Conservation (phyloP, 208 protist species). For the Trypanosomatidae sp. region DNA sequence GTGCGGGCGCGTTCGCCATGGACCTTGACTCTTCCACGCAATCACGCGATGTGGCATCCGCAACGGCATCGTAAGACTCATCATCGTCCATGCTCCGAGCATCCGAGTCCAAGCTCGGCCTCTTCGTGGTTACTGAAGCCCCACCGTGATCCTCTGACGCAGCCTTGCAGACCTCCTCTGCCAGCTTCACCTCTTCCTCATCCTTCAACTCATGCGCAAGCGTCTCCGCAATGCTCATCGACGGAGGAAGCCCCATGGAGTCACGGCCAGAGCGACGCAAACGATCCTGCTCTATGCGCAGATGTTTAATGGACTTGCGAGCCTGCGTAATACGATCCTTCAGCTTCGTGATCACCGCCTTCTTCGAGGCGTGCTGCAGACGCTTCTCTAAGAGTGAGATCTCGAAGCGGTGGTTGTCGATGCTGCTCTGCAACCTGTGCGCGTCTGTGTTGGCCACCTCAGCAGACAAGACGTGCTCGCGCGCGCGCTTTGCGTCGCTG, state of each 20-base stretch:
- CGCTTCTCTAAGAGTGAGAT: constrained; percentile 82
- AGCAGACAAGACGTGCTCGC: constrained; percentile 33
- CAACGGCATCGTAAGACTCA: constrained; percentile 2
- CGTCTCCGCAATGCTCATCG: constrained; percentile 79
- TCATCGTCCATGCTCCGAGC: not conserved
- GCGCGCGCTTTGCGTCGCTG: constrained; percentile 53
- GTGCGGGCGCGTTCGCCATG: not conserved
- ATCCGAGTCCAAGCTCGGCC: constrained; percentile 7
- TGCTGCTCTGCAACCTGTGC: constrained; percentile 58
- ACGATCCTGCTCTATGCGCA: constrained; percentile 87
- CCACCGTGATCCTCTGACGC: constrained; percentile 15
- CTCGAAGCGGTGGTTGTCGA: constrained; percentile 77
- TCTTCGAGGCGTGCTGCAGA: constrained; percentile 72
- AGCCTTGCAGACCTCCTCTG: constrained; percentile 20
- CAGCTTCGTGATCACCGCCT: constrained; percentile 66
- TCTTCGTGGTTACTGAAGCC: not conserved
- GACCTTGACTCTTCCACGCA: constrained; percentile 4
- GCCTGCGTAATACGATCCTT: constrained; percentile 73
- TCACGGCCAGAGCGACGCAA: constrained; percentile 68
- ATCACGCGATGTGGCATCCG: not conserved
- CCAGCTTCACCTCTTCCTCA: constrained; percentile 27
- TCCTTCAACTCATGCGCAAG: constrained; percentile 57
- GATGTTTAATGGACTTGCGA: constrained; percentile 69
- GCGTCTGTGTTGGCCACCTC: constrained; percentile 27
- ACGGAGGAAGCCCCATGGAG: constrained; percentile 58